These are phyloP conservation scores for Blastomyces percursus DNA, from an alignment of 2,329 filamentous ascomycete species.

Conservation along the genomic window DNA sequence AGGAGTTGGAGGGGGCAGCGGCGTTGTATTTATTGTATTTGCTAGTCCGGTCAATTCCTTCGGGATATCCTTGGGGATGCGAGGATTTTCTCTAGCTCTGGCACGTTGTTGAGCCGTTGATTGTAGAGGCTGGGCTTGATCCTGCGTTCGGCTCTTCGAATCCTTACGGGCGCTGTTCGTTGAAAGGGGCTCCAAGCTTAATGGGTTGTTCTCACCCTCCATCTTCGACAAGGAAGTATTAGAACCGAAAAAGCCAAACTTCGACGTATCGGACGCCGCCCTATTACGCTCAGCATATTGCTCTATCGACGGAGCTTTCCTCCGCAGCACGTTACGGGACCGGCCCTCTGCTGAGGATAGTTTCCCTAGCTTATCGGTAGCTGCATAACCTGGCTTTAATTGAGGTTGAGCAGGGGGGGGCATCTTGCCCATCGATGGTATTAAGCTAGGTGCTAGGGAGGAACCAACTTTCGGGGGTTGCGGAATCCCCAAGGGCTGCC, in stretches of 20 bases:
- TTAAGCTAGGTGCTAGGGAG: background rate
- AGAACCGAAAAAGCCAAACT: background rate
- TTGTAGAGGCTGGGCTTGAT: slow-evolving; percentile 11
- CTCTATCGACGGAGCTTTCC: slow-evolving; percentile 33
- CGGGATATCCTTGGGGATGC: slow-evolving; percentile 23
- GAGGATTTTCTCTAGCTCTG: slow-evolving; percentile 13
- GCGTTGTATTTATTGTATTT: slow-evolving; percentile 25
- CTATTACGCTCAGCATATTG: slow-evolving; percentile 18
- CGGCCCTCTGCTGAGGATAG: slow-evolving; percentile 18
- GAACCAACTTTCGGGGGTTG: slow-evolving; percentile 3
- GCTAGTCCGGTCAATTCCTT: slow-evolving; percentile 29
- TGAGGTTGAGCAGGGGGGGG: background rate
- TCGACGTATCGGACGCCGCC: slow-evolving; percentile 1
- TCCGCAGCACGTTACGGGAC: slow-evolving; percentile 31
- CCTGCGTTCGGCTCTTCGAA: background rate
- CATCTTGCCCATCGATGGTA: slow-evolving; percentile 1
- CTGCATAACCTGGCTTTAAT: background rate
- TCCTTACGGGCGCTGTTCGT: background rate
- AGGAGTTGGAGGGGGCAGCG: slow-evolving; percentile 30
- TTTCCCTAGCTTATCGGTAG: slow-evolving; percentile 4
- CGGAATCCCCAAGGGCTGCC: slow-evolving; percentile 9
- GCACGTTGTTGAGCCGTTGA: slow-evolving; percentile 13
- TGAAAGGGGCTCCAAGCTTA: background rate
- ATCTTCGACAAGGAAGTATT: slow-evolving; percentile 9
- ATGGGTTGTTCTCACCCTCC: background rate